A percentile compares a stretch with the other conserved stretches of the same genome.
Evolutionary conservation across 169 alveolate genomes (phyloP).

Genomic region (Perkinsus marinus): DNA sequence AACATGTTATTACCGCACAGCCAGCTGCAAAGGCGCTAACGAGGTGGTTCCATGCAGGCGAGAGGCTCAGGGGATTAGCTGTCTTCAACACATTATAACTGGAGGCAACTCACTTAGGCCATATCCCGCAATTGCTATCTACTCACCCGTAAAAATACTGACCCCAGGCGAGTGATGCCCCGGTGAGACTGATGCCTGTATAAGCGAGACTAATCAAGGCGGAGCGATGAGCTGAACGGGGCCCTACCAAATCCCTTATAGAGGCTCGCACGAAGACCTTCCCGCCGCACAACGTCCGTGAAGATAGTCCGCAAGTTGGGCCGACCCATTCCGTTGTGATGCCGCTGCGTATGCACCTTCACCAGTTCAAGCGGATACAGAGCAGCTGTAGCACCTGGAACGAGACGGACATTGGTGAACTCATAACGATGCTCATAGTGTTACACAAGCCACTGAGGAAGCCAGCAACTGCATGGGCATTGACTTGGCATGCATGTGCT

Average conservation of each 20-base stretch:
- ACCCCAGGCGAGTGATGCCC: background rate
- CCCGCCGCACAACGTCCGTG: background rate
- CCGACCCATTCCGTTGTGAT: background rate
- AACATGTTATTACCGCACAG: background rate
- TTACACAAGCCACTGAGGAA: background rate
- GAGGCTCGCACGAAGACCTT: background rate
- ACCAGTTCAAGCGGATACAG: background rate
- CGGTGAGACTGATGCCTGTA: background rate
- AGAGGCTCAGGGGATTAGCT: background rate
- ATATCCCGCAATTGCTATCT: background rate
- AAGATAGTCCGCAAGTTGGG: background rate
- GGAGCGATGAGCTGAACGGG: background rate
- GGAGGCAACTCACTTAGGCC: too few relatives aligned
- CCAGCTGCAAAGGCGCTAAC: background rate
- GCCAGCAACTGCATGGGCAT: background rate
- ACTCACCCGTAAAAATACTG: background rate
- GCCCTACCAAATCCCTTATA: background rate
- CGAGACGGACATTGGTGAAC: background rate
- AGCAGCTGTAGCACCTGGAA: background rate
- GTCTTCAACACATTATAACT: background rate
- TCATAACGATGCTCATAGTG: background rate
- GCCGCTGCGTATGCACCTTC: background rate
- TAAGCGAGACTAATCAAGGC: background rate
- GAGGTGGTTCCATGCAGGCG: background rate
- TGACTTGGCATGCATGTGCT: background rate